phyloP scores from a whole-genome alignment of 352 stramenopile species.

The Phytopythium litorale region DNA sequence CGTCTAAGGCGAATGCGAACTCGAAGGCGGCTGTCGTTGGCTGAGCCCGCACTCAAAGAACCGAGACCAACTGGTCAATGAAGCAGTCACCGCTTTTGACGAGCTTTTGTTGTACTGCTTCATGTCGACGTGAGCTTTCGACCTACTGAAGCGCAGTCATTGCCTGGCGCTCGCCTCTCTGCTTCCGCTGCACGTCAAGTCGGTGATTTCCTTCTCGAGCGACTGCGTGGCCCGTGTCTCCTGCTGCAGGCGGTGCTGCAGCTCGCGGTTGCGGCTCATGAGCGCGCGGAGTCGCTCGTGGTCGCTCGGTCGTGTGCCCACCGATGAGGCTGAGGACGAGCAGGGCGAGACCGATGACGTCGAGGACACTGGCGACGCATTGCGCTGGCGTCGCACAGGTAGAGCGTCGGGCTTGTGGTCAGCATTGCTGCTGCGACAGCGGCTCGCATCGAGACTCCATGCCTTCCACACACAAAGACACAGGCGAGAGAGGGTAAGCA shows the following conservation, averaged over 20 bases:
- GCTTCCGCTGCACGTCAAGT: conserved; percentile 38
- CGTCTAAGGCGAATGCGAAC: neutral
- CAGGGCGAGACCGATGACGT: conserved; percentile 18
- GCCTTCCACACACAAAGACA: neutral
- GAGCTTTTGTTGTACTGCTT: neutral
- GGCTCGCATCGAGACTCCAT: neutral
- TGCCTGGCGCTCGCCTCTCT: neutral
- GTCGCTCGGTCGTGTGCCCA: conserved; percentile 25
- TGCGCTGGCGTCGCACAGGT: neutral
- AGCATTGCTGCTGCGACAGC: neutral
- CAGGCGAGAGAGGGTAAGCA: neutral
- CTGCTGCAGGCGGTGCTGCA: conserved; percentile 70
- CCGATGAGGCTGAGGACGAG: conserved; percentile 28
- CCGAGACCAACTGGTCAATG: neutral
- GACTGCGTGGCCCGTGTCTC: conserved; percentile 68
- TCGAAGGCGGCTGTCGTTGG: conserved; percentile 1
- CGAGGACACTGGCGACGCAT: conserved; percentile 11
- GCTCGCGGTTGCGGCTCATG: conserved; percentile 74
- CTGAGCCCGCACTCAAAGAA: neutral
- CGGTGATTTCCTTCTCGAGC: conserved; percentile 67
- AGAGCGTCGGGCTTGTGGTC: neutral
- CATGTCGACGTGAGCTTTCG: neutral
- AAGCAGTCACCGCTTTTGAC: conserved; percentile 1
- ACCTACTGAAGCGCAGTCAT: neutral
- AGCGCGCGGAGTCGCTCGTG: conserved; percentile 67